These are phyloP conservation scores for Auricularia heimuer DNA, from an alignment of 768 basidiomycete genomes.

Conservation along the genomic window DNA sequence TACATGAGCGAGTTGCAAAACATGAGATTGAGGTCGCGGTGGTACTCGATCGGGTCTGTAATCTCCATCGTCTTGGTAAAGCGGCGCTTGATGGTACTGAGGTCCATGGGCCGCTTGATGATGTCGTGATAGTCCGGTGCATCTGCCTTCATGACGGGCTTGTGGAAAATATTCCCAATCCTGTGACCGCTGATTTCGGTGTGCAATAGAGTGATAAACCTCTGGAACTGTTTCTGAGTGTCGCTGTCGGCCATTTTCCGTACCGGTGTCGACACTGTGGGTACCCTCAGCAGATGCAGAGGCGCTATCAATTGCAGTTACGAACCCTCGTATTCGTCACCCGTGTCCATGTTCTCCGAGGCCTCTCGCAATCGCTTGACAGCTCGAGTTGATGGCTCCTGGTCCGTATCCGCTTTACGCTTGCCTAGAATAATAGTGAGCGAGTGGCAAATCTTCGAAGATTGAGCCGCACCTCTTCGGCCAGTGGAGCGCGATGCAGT, in stretches of 20 bases:
- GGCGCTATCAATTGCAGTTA: background rate
- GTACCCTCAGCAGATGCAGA: background rate
- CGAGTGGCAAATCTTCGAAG: background rate
- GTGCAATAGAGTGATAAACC: slow-evolving; percentile 71
- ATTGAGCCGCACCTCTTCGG: too few species aligned
- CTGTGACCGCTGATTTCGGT: slow-evolving; percentile 76
- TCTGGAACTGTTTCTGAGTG: slow-evolving; percentile 57
- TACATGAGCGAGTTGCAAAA: slow-evolving; percentile 98
- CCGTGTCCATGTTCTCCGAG: background rate
- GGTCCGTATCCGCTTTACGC: background rate
- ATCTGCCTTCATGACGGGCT: slow-evolving; percentile 79
- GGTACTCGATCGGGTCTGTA: slow-evolving; percentile 73
- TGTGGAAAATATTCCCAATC: slow-evolving; percentile 83
- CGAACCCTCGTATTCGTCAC: background rate
- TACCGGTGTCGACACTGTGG: background rate
- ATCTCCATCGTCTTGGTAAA: slow-evolving; percentile 73
- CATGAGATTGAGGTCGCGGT: slow-evolving; percentile 85
- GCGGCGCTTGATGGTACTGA: slow-evolving; percentile 82
- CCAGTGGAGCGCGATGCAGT: too few species aligned
- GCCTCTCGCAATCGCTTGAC: slow-evolving; percentile 7
- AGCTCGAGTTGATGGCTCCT: slow-evolving; percentile 5
- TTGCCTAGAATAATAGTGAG: background rate
- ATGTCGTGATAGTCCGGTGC: slow-evolving; percentile 89
- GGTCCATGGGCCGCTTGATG: slow-evolving; percentile 90
- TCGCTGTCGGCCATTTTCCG: slow-evolving; percentile 4